phyloP scores from a whole-genome alignment of 306 rosid species.

The Erythrophleum fordii region DNA sequence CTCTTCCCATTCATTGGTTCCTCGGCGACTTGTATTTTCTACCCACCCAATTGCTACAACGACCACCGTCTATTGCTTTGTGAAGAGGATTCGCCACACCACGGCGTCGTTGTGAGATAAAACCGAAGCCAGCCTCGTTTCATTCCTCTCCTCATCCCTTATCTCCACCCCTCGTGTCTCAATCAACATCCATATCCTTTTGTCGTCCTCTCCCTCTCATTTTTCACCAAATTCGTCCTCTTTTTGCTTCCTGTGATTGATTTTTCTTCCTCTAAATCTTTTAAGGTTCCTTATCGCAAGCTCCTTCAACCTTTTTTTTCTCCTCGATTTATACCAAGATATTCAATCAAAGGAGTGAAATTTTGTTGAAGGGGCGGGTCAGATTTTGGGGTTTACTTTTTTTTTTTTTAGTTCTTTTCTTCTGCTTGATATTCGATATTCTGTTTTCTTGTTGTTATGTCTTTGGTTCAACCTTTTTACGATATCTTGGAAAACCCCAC shows the following conservation, averaged over 20 bases:
- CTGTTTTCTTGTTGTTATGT: slow-evolving; percentile 13
- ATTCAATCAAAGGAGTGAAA: not conserved
- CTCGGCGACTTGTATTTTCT: not conserved
- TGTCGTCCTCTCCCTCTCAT: slow-evolving; percentile 30
- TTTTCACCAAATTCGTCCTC: slow-evolving; percentile 41
- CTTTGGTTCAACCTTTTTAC: slow-evolving; percentile 32
- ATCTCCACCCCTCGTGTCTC: slow-evolving; percentile 36
- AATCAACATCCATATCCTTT: slow-evolving; percentile 18
- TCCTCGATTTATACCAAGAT: slow-evolving; percentile 9
- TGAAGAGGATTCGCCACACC: not conserved
- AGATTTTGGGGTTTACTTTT: slow-evolving; percentile 5
- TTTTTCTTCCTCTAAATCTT: slow-evolving; percentile 18
- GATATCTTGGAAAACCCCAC: slow-evolving; percentile 46
- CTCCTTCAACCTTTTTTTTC: slow-evolving; percentile 31
- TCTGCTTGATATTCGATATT: not conserved
- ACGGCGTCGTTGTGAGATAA: slow-evolving; percentile 31
- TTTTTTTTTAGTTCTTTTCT: not conserved
- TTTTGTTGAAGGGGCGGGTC: not conserved
- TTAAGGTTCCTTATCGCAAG: not conserved
- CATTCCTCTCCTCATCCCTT: not conserved
- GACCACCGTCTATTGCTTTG: not conserved
- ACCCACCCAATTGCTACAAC: not conserved
- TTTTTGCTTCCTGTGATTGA: slow-evolving; percentile 8
- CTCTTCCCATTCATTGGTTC: slow-evolving; percentile 5
- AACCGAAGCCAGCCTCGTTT: not conserved